These are phyloP conservation scores for Arabidopsis arenosa DNA, from an alignment of 345 rosid genomes.

Conservation along the genomic window DNA sequence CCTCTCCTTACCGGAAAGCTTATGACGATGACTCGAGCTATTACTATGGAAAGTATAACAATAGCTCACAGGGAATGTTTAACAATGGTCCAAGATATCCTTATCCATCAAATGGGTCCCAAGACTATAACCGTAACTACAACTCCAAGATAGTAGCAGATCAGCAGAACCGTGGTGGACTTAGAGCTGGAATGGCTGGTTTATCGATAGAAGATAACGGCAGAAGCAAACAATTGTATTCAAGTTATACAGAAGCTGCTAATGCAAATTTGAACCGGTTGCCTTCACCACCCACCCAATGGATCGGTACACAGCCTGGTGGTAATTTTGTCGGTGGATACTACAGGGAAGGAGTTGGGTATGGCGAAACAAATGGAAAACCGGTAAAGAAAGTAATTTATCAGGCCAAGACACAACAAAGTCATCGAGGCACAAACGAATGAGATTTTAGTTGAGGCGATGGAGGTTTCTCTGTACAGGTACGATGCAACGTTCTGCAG, in stretches of 20 bases:
- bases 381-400: constrained; percentile 56
- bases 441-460: constrained; percentile 18
- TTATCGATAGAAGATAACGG: constrained; percentile 58
- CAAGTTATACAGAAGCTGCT: constrained; percentile 44
- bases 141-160: constrained; percentile 54
- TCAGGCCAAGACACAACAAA: constrained; percentile 57
- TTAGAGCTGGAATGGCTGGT: constrained; percentile 59
- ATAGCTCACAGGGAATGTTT: constrained; percentile 48
- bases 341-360: constrained; percentile 48
- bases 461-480: constrained; percentile 14
- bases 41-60: constrained; percentile 52
- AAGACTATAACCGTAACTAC: constrained; percentile 53
- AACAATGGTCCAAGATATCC: constrained; percentile 53
- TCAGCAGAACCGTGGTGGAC: constrained; percentile 56
- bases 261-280: constrained; percentile 50
- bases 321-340: constrained; percentile 45
- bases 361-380: constrained; percentile 54
- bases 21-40: constrained; percentile 50
- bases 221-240: constrained; percentile 44
- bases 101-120: constrained; percentile 51
- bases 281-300: constrained; percentile 71
- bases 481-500: too few relatives aligned
- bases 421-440: constrained; percentile 35
- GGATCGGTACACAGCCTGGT: constrained; percentile 55
- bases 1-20: constrained; percentile 62